These are phyloP conservation scores for Auricularia sp. DNA, from an alignment of 768 basidiomycete genomes.

Conservation along the genomic window DNA sequence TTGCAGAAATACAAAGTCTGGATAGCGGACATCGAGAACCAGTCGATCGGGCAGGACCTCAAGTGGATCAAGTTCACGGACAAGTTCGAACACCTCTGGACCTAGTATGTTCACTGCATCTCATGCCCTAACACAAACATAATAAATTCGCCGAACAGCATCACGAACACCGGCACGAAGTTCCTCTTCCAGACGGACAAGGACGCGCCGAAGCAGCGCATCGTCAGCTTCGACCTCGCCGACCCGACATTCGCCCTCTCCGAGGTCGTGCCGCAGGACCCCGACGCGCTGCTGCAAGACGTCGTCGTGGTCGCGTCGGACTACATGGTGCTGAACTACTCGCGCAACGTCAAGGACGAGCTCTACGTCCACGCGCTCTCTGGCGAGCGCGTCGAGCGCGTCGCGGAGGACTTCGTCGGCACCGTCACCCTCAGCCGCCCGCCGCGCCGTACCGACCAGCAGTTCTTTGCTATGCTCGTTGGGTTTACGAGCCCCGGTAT, in stretches of 20 bases:
- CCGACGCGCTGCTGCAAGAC: constrained; percentile 48
- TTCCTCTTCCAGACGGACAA: constrained; percentile 60
- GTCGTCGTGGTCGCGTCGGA: constrained; percentile 41
- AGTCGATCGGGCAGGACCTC: constrained; percentile 48
- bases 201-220: constrained; percentile 54
- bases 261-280: constrained; percentile 46
- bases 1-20: constrained; percentile 62
- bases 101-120: constrained; percentile 1
- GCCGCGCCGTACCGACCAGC: constrained; percentile 37
- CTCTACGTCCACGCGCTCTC: constrained; percentile 56
- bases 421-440: constrained; percentile 40
- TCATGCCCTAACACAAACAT: constrained; percentile 3
- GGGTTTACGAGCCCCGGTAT: constrained; percentile 69
- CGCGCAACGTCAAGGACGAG: constrained; percentile 72
- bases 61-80: constrained; percentile 64
- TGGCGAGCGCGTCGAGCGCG: constrained; percentile 43
- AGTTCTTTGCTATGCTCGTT: constrained; percentile 54
- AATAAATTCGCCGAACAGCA: constrained; percentile 25
- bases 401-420: constrained; percentile 62
- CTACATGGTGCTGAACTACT: constrained; percentile 53
- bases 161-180: constrained; percentile 52
- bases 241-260: constrained; percentile 35
- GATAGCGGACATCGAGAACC: constrained; percentile 56
- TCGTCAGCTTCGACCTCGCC: constrained; percentile 54
- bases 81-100: constrained; percentile 36